Base-by-base conservation (phyloP, 129 eudicot species). In the Tanacetum coccineum region DNA sequence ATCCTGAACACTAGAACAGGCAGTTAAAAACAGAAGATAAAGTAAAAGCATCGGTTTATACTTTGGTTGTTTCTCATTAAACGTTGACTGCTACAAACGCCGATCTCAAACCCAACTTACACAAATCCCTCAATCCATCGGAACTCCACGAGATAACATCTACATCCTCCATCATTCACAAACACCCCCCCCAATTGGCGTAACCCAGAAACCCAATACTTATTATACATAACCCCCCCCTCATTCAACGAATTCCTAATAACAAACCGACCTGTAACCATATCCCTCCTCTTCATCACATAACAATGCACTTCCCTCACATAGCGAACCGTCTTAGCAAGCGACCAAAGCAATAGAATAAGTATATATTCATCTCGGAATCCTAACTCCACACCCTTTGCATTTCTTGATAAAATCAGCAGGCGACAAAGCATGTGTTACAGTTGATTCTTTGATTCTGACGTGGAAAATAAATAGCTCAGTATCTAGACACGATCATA, bases 141-240 rank as follows among this genome's bases (percentile, higher is more conserved):
- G 97, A 82, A 53, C 87, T 91, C 97, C 97, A 91, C 6, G 95
- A 81, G 59, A 91, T 75, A 12, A 81, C 70, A 81, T 87, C 97
- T 73, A 77, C 11, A 52, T 65, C 76, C 73, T 81, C 81, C 97
- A 91, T 87, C n/a, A 51, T 48, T 70, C 25, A 68, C 59, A 73
- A 91, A 87, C n/a, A n/a, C n/a, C n/a, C n/a, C n/a, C n/a, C n/a
- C n/a, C n/a, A n/a, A 68, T 77, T 64, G 18, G 90, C 89, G 83
- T 87, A 87, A 76, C 87, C 87, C 59, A 80, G 54, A 25, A 76
- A 48, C 1, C 87, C 95, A n/a, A 65, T 83, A 69, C 74, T 75
- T 87, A 20, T 85, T 84, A 80, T 91, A 91, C 87, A 85, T 81
- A 66, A n/a, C n/a, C n/a, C n/a, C n/a, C n/a, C n/a, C n/a, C n/a